Conservation (phyloP, 768 basidiomycete genomes). For the Pleurotus cornucopiae region DNA sequence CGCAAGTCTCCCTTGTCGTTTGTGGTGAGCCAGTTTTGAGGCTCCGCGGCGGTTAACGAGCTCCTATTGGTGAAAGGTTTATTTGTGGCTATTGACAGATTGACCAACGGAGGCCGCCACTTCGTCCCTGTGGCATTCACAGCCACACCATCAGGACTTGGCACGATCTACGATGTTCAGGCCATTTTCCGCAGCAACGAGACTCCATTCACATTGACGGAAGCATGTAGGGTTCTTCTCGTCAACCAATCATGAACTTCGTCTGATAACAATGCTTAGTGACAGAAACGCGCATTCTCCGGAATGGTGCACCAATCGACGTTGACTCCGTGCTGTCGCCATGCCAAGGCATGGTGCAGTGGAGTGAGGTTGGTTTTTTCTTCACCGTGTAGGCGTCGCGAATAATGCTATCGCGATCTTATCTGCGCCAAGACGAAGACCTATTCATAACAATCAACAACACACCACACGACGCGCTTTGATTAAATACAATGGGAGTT, state of each 20-base stretch:
- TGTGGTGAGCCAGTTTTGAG: no score
- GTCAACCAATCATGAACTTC: not conserved
- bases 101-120: no score
- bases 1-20: no score
- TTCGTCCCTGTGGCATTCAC: not conserved
- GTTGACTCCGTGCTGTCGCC: conserved; percentile 4
- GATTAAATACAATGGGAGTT: conserved; percentile 9
- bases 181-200: conserved; percentile 5
- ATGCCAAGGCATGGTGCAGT: conserved; percentile 6
- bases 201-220: conserved; percentile 4
- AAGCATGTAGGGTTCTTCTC: conserved; percentile 2
- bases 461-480: conserved; percentile 3
- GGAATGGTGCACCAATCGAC: not conserved
- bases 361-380: not conserved
- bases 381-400: not conserved
- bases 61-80: no score
- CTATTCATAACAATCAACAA: not conserved
- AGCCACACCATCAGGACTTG: conserved; percentile 1
- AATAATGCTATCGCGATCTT: conserved; percentile 3
- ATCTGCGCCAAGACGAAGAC: conserved; percentile 1
- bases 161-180: conserved; percentile 1
- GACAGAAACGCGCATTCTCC: conserved; percentile 5
- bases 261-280: conserved; percentile 3
- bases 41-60: no score
- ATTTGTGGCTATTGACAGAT: no score